These are phyloP conservation scores for Blastomyces gilchristii DNA, from an alignment of 2,329 filamentous ascomycete species.

Conservation along the genomic window DNA sequence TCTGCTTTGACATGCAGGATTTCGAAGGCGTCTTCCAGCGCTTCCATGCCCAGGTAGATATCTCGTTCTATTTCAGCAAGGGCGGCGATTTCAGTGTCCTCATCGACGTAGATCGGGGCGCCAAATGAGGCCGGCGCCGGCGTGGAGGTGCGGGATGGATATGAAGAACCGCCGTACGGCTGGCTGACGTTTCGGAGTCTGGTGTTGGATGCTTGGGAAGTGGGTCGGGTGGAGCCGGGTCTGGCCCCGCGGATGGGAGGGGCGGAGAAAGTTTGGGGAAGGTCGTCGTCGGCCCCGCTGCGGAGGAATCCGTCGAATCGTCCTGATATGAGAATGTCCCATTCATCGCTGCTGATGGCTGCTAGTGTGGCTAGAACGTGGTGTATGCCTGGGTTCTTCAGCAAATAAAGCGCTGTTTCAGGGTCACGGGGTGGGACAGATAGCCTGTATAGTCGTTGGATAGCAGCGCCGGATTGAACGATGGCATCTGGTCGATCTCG, in stretches of 20 bases:
- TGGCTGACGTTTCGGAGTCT: conserved; percentile 34
- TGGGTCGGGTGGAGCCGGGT: conserved; percentile 26
- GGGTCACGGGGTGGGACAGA: conserved; percentile 65
- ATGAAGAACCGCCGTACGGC: conserved; percentile 29
- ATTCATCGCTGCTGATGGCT: conserved; percentile 83
- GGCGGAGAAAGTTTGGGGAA: conserved; percentile 20
- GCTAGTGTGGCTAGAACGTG: conserved; percentile 77
- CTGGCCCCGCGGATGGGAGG: conserved; percentile 22
- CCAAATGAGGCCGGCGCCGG: conserved; percentile 52
- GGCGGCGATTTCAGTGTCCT: conserved; percentile 84
- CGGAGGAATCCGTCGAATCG: conserved; percentile 93
- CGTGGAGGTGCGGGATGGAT: conserved; percentile 44
- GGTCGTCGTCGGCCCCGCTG: conserved; percentile 65
- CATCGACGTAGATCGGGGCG: conserved; percentile 78
- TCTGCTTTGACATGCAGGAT: conserved; percentile 79
- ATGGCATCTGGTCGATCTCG: conserved; percentile 63
- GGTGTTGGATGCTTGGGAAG: conserved; percentile 24
- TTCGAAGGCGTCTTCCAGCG: conserved; percentile 87
- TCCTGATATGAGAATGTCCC: conserved; percentile 89
- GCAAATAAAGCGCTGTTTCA: conserved; percentile 73
- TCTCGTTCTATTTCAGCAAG: conserved; percentile 86
- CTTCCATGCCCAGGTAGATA: conserved; percentile 90
- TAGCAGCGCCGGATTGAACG: conserved; percentile 61
- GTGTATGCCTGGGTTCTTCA: conserved; percentile 72
- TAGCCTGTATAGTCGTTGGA: conserved; percentile 78